A percentile compares a stretch with the other conserved stretches of the same genome.
Evolutionary conservation across 106 monocot genomes (phyloP).

Genomic region (Platanthera zijinensis): DNA sequence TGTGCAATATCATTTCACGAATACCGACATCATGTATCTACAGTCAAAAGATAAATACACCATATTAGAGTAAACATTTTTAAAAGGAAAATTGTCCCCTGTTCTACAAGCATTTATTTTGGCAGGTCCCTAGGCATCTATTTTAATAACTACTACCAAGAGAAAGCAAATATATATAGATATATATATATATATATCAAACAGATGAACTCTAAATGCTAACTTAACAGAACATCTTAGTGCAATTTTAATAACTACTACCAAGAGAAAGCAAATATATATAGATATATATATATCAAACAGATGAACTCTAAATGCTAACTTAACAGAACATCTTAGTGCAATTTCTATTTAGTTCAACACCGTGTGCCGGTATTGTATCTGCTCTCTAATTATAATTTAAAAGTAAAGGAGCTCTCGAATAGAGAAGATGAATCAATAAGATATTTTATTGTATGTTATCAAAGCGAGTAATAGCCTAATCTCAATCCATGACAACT

Average conservation of each 20-base stretch:
- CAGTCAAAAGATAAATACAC: slow-evolving; percentile 6
- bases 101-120: background rate
- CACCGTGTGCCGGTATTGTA: too few species aligned
- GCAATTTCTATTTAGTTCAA: background rate
- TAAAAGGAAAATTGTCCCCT: background rate
- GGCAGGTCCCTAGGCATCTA: background rate
- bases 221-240: background rate
- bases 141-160: slow-evolving; percentile 1
- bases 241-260: background rate
- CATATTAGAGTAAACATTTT: slow-evolving; percentile 3
- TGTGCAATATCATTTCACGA: slow-evolving; percentile 91
- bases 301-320: background rate
- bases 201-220: background rate
- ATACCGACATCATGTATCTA: slow-evolving; percentile 91
- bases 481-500: too few species aligned
- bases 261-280: background rate
- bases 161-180: background rate
- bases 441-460: too few species aligned
- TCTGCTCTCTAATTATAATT: too few species aligned
- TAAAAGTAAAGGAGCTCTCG: too few species aligned
- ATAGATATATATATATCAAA: background rate
- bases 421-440: too few species aligned
- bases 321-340: background rate
- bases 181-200: background rate
- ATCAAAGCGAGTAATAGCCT: too few species aligned